Evolutionary conservation across 495 filamentous ascomycete species (phyloP), one percentile per base, ranked within the genome.

Genomic region (Friedmanniomyces endolithicus): DNA sequence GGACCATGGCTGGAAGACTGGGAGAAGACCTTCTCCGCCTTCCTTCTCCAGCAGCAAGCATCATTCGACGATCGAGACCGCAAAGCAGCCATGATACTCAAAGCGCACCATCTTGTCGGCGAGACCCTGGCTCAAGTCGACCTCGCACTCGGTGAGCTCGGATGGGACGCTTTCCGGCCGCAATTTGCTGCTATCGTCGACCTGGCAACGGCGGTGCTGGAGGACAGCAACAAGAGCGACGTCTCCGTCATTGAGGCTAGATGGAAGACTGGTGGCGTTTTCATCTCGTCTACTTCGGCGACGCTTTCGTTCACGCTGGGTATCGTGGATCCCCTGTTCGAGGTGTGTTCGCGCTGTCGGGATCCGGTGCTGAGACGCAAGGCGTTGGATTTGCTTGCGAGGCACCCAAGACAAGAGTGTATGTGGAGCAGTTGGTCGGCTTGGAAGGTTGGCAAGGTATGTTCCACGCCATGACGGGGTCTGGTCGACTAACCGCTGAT

Each of bases 361-460:
- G 49, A 47, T 20, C 56, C 56, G 6, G 11, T 52, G 24, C 27
- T 58, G 11, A 27, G 56, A 27, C 20, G 56, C 16, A 24, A 40
- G 35, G 56, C 49, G 9, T 50, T 58, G 14, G 29, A 53, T 45
- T 44, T 58, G 17, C 44, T 58, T 23, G 56, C 56, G 6, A 39
- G 50, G 19, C 56, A 58, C 29, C 56, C 49, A 11, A 11, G 49
- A 12, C 56, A 58, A 53, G 56, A 58, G 19, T 53, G 56, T 19
- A 19, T 58, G 39, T 53, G 49, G 50, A 53, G 40, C 11, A 45
- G 31, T n/a, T 58, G 56, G 56, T 53, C 49, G 8, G 50, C 56
- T 45, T 58, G 56, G 56, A 58, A 58, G 33, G 49, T 53, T 27
- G 56, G 56, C 40, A 58, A 47, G 50, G 50, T 52, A 37, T 11